These are phyloP conservation scores for Castanospermum australe DNA, from an alignment of 306 rosid species.

Conservation along the genomic window DNA sequence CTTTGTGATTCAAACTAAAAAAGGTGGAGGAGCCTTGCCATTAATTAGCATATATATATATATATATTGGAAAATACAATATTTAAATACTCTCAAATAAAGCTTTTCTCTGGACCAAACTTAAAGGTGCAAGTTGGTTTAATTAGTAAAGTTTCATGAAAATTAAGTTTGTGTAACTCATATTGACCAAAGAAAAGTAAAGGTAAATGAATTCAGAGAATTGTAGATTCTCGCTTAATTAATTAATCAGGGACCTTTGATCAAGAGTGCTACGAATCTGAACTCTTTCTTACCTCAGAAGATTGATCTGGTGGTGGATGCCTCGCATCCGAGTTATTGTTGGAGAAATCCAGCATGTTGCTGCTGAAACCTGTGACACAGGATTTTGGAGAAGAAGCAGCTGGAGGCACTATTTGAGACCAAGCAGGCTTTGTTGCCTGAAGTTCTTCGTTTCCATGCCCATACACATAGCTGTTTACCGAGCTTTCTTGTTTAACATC, in stretches of 20 bases:
- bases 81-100: slow-evolving; percentile 19
- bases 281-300: slow-evolving; percentile 60
- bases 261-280: slow-evolving; percentile 2
- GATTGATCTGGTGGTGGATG: slow-evolving; percentile 66
- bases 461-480: slow-evolving; percentile 52
- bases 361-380: slow-evolving; percentile 75
- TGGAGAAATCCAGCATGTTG: slow-evolving; percentile 86
- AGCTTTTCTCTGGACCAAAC: slow-evolving; percentile 28
- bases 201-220: neutral
- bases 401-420: slow-evolving; percentile 54
- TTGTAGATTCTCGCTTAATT: neutral
- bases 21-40: neutral
- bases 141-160: slow-evolving; percentile 38
- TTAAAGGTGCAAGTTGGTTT: slow-evolving; percentile 26
- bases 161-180: slow-evolving; percentile 26
- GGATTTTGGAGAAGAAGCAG: slow-evolving; percentile 63
- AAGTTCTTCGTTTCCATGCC: slow-evolving; percentile 51
- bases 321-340: slow-evolving; percentile 46
- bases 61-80: neutral
- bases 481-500: slow-evolving; percentile 71
- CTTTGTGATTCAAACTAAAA: slow-evolving; percentile 11
- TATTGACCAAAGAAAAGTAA: slow-evolving; percentile 9
- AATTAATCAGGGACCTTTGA: neutral
- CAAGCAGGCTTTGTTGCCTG: slow-evolving; percentile 45
- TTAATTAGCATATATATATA: neutral